Evolutionary conservation across 768 basidiomycete species (phyloP).

Genomic region (Multifurca ochricompacta): DNA sequence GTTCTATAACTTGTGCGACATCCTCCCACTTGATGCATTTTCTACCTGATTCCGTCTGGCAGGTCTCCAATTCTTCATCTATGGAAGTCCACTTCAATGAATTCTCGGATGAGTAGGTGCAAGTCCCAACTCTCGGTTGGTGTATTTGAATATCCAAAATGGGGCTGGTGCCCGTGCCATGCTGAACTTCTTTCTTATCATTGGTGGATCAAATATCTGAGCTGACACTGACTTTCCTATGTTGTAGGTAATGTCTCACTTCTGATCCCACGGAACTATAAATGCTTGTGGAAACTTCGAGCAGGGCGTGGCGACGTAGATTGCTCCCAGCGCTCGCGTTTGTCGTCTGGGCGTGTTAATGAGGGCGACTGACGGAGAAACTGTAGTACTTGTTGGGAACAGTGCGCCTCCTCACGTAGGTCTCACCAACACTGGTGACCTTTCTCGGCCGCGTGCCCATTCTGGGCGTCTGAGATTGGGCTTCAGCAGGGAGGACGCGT

Average conservation of each 20-base stretch:
- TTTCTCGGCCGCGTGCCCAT: constrained; percentile 5
- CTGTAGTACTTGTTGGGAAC: constrained; percentile 8
- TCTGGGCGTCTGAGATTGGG: constrained; percentile 14
- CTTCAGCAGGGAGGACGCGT: constrained; percentile 15
- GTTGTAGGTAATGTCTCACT: constrained; percentile 17
- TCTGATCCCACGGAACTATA: constrained; percentile 19
- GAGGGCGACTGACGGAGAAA: constrained; percentile 5
- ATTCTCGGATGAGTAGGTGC: constrained; percentile 13
- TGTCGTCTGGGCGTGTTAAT: not conserved
- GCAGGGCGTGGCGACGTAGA: constrained; percentile 6
- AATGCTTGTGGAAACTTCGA: constrained; percentile 16
- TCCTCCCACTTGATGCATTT: not conserved
- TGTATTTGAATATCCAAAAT: constrained; percentile 9
- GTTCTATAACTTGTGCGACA: constrained; percentile 13
- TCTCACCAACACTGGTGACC: not conserved
- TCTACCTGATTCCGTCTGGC: not conserved
- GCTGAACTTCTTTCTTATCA: constrained; percentile 1
- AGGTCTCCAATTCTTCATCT: constrained; percentile 11
- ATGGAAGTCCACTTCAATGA: constrained; percentile 12
- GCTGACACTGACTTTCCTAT: constrained; percentile 9
- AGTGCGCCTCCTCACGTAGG: not conserved
- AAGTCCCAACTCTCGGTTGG: not conserved
- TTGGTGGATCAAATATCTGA: constrained; percentile 1
- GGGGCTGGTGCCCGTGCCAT: not conserved
- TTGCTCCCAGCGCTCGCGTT: constrained; percentile 15